Base-by-base conservation (phyloP, 345 rosid genomes). In the Lepidium didymum region DNA sequence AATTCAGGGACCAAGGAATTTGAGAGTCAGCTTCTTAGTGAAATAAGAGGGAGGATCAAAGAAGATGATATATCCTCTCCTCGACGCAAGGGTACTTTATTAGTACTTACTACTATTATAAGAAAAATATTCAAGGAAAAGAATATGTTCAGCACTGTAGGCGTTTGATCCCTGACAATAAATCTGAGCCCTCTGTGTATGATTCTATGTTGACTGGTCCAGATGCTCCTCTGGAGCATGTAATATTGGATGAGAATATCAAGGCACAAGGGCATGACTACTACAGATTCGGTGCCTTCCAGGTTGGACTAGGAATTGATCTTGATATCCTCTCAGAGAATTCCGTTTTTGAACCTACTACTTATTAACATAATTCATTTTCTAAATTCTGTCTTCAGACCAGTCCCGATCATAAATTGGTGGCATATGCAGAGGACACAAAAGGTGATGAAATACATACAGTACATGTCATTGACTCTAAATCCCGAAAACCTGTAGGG, bases 41-140 rank as follows among this genome's bases (percentile, higher is more conserved):
- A 90, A 77, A 85, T 93, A 46, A 81, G 81, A 67, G 92, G 84
- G 19, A 77, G 97, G 73, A 77, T 90, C 64, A 87, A 93, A 80
- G 96, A 93, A 82, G 97, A 88, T 62, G 98, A 93, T 49, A 82
- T 81, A 12, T 74, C 90, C 43, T 89, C 84, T 12, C 98, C 97
- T 21, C 19, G 64, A 16, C 82, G 96, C 14, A 81, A 78, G 68
- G 92, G 89, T 36, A 73, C 83, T 27, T 25, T 4, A 27, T 27
- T 27, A 27, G 31, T 27, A 27, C 6, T 59, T 93, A 84, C 74
- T 90, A 90, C 66, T 90, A 90, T 56, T 90, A 88, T 19, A 9
- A 58, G 31, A 87, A 86, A 72, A 84, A 77, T 47, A 81, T 90
- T 76, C 77, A 89, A 59, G 98, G 98, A 10, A 93, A 88, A 70